A percentile compares a stretch with the other conserved stretches of the same genome.
Evolutionary conservation across 352 stramenopile species (phyloP).

Genomic region (Globisporangium paddicum): DNA sequence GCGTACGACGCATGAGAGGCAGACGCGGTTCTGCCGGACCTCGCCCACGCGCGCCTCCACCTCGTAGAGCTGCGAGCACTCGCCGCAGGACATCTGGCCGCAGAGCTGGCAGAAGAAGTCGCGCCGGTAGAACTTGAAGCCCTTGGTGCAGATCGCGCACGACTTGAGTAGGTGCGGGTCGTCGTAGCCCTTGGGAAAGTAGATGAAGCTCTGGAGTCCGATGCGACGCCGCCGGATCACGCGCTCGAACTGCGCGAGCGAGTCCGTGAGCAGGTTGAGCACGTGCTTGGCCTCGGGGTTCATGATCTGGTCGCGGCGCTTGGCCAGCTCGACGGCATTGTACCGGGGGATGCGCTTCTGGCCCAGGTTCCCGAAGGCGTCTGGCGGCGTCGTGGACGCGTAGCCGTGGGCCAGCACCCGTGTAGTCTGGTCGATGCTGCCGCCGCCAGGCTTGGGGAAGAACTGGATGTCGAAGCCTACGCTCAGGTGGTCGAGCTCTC

Average conservation of each 20-base stretch:
- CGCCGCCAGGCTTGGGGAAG: constrained; percentile 14
- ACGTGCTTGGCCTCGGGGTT: constrained; percentile 44
- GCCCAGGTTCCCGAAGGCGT: constrained; percentile 22
- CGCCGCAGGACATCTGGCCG: constrained; percentile 34
- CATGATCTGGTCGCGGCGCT: constrained; percentile 33
- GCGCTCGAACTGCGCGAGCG: constrained; percentile 42
- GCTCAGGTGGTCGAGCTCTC: constrained; percentile 44
- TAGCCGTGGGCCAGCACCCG: constrained; percentile 45
- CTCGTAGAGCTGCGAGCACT: constrained; percentile 39
- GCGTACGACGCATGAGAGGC: constrained; percentile 34
- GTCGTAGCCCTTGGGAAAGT: constrained; percentile 41
- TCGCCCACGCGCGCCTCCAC: constrained; percentile 35
- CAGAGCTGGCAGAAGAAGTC: constrained; percentile 53
- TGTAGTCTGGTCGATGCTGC: constrained; percentile 33
- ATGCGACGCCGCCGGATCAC: constrained; percentile 60
- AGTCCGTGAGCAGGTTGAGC: constrained; percentile 41
- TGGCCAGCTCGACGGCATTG: constrained; percentile 24
- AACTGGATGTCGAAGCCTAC: constrained; percentile 48
- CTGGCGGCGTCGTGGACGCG: constrained; percentile 29
- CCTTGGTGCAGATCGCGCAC: constrained; percentile 42
- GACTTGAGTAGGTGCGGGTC: constrained; percentile 19
- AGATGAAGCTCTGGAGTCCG: constrained; percentile 63
- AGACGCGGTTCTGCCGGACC: constrained; percentile 35
- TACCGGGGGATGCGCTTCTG: constrained; percentile 11
- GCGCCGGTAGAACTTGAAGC: constrained; percentile 37